A percentile compares a stretch with the other conserved stretches of the same genome.
Conservation (phyloP, 2,329 filamentous ascomycete genomes). For the Chalara sp. region DNA sequence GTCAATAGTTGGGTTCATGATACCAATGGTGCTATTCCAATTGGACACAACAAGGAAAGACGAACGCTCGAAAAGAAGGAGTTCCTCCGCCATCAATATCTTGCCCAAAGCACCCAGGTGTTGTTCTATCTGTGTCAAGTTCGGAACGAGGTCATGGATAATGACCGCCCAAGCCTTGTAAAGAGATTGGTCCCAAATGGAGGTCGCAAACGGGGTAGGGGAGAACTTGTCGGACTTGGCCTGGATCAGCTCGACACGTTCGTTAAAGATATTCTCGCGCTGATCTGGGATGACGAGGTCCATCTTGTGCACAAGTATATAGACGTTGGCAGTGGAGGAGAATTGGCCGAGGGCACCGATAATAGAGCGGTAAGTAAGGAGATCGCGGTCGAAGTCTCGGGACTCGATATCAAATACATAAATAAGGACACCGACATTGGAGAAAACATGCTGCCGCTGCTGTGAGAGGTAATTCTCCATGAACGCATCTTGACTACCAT, state of each 20-base stretch:
- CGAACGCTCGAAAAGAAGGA: constrained; percentile 90
- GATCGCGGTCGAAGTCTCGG: constrained; percentile 85
- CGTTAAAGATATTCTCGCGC: constrained; percentile 76
- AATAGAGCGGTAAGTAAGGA: constrained; percentile 87
- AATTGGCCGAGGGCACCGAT: constrained; percentile 83
- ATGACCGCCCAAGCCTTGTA: constrained; percentile 99
- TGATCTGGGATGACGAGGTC: constrained; percentile 80
- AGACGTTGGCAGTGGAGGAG: constrained; percentile 75
- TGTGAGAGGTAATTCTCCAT: constrained; percentile 97
- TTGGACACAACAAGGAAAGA: constrained; percentile 96
- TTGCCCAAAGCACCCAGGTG: constrained; percentile 77
- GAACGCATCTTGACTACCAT: constrained; percentile 81
- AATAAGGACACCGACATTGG: constrained; percentile 91
- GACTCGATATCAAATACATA: constrained; percentile 99
- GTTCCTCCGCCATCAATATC: constrained; percentile 85
- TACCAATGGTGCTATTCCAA: constrained; percentile 70
- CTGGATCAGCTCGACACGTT: constrained; percentile 71
- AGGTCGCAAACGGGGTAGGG: constrained; percentile 86
- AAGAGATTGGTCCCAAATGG: constrained; percentile 96
- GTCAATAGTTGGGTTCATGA: constrained; percentile 81
- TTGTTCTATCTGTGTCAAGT: constrained; percentile 78
- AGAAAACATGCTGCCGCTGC: constrained; percentile 94
- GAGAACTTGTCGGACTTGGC: constrained; percentile 68
- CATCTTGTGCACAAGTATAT: constrained; percentile 98
- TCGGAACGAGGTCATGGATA: constrained; percentile 96